Evolutionary conservation across 1,284 basidiomycete species (phyloP), one percentile per base, ranked within the genome.

Genomic region (Sporisorium exsertum): DNA sequence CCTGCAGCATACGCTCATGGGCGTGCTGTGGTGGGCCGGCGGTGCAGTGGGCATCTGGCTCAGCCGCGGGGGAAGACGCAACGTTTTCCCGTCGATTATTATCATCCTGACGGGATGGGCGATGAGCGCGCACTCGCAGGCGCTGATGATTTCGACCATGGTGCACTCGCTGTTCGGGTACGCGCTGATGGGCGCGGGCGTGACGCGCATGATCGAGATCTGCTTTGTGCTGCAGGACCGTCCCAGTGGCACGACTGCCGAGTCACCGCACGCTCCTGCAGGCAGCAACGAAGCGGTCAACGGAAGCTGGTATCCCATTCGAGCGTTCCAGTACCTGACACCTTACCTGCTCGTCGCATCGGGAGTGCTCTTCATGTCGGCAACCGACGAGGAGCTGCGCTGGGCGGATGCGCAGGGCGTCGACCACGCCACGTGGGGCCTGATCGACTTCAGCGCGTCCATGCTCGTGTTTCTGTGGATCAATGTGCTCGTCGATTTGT

Each of bases 81-180:
- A 91, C 50, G 90, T 96, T 24, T 88, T 96, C 3, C 95, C 95
- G 2, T 90, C 90, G 18, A 71, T 95, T 35, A 94, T 97, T 93
- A 94, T 80, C 63, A 58, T 66, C 18, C 20, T 79, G n/a, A 81
- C 81, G 13, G 95, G 95, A 2, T 97, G 94, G 92, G 95, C 92
- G 0, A 96, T 97, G 94, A 92, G 93, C 4, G 91, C 93, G 45
- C 95, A 97, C 78, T 90, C 90, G 2, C 95, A 97, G 87, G 90
- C 90, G 10, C 87, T 95, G 58, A 80, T 72, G 77, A 57, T 79
- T 55, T 72, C 47, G 3, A 83, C 83, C 12, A 78, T 93, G 91
- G 92, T 96, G 2, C 94, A 97, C 81, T 88, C 89, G 1, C 88
- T 91, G 60, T 96, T 97, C 78, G 95, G 94, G 15, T 89, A 91